Conservation (phyloP, 139 green algal species). For the Chlamydomonas sphaeroides region DNA sequence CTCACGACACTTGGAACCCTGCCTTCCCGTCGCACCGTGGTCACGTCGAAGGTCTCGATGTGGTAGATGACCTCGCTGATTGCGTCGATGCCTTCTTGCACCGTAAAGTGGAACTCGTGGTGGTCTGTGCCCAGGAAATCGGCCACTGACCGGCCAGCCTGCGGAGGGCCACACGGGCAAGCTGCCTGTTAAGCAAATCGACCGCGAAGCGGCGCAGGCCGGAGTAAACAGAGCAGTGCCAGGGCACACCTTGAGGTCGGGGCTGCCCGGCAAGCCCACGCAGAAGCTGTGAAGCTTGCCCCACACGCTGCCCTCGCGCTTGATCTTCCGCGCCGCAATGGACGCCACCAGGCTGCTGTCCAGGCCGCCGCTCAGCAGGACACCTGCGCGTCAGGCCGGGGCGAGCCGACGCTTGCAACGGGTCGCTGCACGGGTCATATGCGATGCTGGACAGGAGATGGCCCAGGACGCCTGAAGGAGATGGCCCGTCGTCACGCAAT, state of each 20-base stretch:
- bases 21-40: conserved; percentile 64
- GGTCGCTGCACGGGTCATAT: too few relatives aligned
- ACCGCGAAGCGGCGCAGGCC: too few relatives aligned
- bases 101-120: conserved; percentile 98
- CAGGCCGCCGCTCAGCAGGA: conserved; percentile 96
- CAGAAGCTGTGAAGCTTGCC: conserved; percentile 90
- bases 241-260: conserved; percentile 82
- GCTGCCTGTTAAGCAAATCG: too few relatives aligned
- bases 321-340: conserved; percentile 70
- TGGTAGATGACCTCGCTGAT: conserved; percentile 96
- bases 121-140: conserved; percentile 94
- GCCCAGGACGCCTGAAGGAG: too few relatives aligned
- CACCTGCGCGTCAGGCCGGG: conserved; percentile 64
- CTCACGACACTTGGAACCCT: too few relatives aligned
- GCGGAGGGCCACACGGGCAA: background rate
- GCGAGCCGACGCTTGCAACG: too few relatives aligned
- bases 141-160: conserved; percentile 89
- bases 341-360: conserved; percentile 93
- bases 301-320: conserved; percentile 51
- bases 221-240: too few relatives aligned
- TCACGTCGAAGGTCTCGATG: conserved; percentile 92
- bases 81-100: conserved; percentile 95
- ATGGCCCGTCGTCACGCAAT: too few relatives aligned
- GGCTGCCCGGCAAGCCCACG: conserved; percentile 89
- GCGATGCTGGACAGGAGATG: too few relatives aligned